Evolutionary conservation across 768 basidiomycete genomes (phyloP).

Genomic region (Kockovaella imperatae): DNA sequence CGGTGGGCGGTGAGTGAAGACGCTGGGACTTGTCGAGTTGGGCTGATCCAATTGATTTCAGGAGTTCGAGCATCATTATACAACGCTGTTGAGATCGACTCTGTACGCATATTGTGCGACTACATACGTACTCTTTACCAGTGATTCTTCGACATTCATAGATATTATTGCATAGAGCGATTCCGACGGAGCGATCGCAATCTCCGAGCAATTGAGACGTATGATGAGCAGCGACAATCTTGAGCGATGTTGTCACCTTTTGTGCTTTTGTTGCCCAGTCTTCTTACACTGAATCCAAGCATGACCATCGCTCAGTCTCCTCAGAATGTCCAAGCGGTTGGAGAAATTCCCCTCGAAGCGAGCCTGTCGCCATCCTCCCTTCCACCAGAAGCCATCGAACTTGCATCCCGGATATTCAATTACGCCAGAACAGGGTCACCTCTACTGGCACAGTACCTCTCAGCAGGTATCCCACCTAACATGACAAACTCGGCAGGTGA

Average conservation of each 20-base stretch:
- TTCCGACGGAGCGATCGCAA: no score
- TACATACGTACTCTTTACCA: constrained; percentile 41
- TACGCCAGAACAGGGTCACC: not conserved
- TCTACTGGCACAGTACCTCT: not conserved
- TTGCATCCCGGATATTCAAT: not conserved
- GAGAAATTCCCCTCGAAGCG: no score
- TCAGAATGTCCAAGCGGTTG: no score
- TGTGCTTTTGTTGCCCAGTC: no score
- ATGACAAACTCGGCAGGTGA: not conserved
- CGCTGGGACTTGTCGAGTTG: not conserved
- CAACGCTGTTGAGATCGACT: constrained; percentile 74
- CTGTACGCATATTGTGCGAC: constrained; percentile 52
- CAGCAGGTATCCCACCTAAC: constrained; percentile 1
- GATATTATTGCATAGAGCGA: not conserved
- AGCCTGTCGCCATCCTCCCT: not conserved
- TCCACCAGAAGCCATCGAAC: constrained; percentile 1
- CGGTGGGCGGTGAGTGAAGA: constrained; percentile 45
- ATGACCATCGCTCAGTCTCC: no score
- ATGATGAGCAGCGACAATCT: no score
- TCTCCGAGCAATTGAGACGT: no score
- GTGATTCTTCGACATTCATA: not conserved
- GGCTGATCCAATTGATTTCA: constrained; percentile 21
- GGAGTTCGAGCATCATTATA: constrained; percentile 80
- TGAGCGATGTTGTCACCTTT: no score
- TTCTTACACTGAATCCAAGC: no score